These are phyloP conservation scores for Naganishia albida DNA, from an alignment of 1,284 basidiomycete genomes.

Conservation along the genomic window DNA sequence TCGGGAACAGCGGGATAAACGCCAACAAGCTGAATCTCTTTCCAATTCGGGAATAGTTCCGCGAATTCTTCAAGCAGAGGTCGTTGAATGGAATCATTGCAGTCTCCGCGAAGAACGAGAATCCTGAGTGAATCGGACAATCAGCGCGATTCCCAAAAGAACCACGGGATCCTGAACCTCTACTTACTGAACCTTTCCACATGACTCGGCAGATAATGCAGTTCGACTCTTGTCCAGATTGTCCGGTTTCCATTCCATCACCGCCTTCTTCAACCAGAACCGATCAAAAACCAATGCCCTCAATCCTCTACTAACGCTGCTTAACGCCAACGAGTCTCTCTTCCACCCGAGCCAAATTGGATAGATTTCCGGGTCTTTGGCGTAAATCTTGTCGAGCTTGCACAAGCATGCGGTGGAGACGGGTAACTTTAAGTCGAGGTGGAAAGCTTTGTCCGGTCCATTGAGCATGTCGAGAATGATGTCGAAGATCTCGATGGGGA, in stretches of 20 bases:
- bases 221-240: background rate
- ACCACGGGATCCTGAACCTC: no score
- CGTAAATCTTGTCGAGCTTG: constrained; percentile 7
- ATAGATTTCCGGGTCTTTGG: background rate
- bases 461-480: background rate
- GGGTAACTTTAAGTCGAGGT: background rate
- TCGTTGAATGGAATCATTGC: background rate
- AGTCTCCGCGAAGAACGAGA: background rate
- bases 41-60: background rate
- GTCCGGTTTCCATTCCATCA: constrained; percentile 3
- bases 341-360: constrained; percentile 8
- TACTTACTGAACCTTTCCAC: constrained; percentile 1
- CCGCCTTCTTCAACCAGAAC: constrained; percentile 8
- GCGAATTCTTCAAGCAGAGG: background rate
- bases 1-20: background rate
- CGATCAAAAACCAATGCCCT: background rate
- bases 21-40: background rate
- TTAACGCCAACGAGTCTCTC: background rate
- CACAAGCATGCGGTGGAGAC: background rate
- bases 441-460: background rate
- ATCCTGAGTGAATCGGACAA: background rate
- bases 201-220: background rate
- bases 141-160: background rate
- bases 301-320: background rate
- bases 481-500: background rate